phyloP scores from a whole-genome alignment of 1,139 yeast species.

The Taiozyma onychis region DNA sequence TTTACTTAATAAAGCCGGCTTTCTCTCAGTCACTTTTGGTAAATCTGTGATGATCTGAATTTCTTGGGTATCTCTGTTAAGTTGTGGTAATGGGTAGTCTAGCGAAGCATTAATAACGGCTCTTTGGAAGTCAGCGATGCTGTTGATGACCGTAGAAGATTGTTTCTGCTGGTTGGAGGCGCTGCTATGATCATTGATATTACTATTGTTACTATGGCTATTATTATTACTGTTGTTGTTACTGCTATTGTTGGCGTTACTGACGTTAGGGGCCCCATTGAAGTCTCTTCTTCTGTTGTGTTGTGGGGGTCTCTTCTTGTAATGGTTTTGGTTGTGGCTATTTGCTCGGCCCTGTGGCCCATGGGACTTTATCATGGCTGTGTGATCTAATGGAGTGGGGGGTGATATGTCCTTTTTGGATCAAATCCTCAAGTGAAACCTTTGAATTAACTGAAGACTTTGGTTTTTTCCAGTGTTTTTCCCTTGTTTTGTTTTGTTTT shows the following conservation, averaged over 20 bases:
- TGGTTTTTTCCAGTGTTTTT: background rate
- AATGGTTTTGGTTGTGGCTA: background rate
- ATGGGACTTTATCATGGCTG: background rate
- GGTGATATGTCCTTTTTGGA: background rate
- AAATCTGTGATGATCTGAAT: conserved; percentile 10
- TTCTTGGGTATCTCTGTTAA: background rate
- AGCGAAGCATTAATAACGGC: conserved; percentile 8
- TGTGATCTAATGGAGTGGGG: background rate
- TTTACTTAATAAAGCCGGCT: conserved; percentile 7
- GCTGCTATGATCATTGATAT: conserved; percentile 1
- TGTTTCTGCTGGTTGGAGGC: background rate
- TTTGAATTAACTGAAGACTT: background rate
- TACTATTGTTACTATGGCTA: conserved; percentile 1
- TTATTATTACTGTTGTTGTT: background rate
- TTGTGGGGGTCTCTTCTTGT: background rate
- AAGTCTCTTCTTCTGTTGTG: background rate
- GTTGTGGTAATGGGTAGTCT: conserved; percentile 15
- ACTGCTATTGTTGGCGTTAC: conserved; percentile 1
- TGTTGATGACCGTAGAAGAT: conserved; percentile 4
- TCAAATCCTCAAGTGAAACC: background rate
- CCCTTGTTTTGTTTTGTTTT: background rate
- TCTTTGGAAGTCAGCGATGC: conserved; percentile 10
- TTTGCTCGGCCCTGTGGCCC: background rate
- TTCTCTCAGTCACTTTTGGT: conserved; percentile 11
- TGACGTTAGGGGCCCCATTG: background rate